Conservation (phyloP, 208 protist genomes). For the Histomonas meleagridis region DNA sequence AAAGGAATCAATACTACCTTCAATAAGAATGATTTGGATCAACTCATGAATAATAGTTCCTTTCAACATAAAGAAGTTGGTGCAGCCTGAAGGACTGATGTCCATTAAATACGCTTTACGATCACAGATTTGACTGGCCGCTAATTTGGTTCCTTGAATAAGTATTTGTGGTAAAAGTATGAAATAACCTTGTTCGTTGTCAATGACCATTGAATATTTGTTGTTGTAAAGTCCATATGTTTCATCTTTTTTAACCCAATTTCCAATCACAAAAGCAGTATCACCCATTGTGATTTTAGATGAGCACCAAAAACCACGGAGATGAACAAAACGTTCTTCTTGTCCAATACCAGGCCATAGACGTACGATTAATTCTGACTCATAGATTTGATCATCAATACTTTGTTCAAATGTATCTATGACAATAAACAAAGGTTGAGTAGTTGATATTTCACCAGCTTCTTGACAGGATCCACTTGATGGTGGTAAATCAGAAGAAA, state of each 20-base stretch:
- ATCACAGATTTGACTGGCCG: not conserved
- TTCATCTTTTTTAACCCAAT: not conserved
- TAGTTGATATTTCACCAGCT: not conserved
- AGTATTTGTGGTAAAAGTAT: not conserved
- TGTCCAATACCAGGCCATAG: not conserved
- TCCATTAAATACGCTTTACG: not conserved
- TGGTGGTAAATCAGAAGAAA: no score
- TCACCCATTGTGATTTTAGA: not conserved
- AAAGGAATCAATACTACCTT: not conserved
- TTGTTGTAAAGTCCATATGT: not conserved
- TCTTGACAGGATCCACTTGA: no score
- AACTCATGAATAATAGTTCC: not conserved
- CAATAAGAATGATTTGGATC: not conserved
- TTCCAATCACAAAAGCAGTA: not conserved
- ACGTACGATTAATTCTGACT: not conserved
- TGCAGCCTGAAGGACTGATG: not conserved
- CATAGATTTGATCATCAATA: not conserved
- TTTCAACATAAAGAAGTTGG: not conserved
- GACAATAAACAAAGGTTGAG: not conserved
- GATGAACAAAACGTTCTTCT: not conserved
- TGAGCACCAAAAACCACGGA: not conserved
- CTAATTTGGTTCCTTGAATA: not conserved
- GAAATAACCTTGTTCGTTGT: not conserved
- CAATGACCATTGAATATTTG: not conserved
- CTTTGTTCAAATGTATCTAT: not conserved